Evolutionary conservation across 495 filamentous ascomycete genomes (phyloP).

Genomic region (Lentithecium fluviatile): DNA sequence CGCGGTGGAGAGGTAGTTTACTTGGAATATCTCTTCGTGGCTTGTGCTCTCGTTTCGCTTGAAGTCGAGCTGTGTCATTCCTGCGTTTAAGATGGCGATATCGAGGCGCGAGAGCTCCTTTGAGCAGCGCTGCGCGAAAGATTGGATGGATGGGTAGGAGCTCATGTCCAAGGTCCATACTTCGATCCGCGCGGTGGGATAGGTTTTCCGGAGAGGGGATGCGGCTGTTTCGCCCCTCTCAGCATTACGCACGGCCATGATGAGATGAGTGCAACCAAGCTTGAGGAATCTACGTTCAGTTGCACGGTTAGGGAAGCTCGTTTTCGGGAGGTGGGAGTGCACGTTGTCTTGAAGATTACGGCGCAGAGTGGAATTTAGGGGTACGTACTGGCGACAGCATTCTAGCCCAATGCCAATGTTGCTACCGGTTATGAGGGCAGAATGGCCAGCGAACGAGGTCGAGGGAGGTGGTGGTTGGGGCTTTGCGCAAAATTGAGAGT

Average conservation of each 20-base stretch:
- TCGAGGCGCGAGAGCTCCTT: constrained; percentile 45
- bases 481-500: neutral
- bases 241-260: constrained; percentile 38
- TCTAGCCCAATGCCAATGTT: constrained; percentile 40
- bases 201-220: constrained; percentile 48
- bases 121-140: constrained; percentile 48
- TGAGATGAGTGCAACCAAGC: constrained; percentile 35
- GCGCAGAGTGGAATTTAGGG: no score
- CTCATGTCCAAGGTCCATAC: constrained; percentile 57
- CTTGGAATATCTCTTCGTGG: constrained; percentile 51
- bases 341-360: no score
- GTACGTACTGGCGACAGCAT: constrained; percentile 33
- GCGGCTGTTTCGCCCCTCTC: constrained; percentile 49
- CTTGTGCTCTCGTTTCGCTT: constrained; percentile 36
- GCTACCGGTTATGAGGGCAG: constrained; percentile 39
- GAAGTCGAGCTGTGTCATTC: constrained; percentile 41
- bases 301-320: no score
- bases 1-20: constrained; percentile 55
- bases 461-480: neutral
- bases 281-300: no score
- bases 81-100: constrained; percentile 49
- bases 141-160: constrained; percentile 51
- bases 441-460: constrained; percentile 27
- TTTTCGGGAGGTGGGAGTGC: no score
- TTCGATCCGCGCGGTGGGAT: constrained; percentile 45